A percentile compares a stretch with the other conserved stretches of the same genome.
Evolutionary conservation across 108 stramenopile genomes (phyloP).

Genomic region (Fragilariopsis cylindrus): DNA sequence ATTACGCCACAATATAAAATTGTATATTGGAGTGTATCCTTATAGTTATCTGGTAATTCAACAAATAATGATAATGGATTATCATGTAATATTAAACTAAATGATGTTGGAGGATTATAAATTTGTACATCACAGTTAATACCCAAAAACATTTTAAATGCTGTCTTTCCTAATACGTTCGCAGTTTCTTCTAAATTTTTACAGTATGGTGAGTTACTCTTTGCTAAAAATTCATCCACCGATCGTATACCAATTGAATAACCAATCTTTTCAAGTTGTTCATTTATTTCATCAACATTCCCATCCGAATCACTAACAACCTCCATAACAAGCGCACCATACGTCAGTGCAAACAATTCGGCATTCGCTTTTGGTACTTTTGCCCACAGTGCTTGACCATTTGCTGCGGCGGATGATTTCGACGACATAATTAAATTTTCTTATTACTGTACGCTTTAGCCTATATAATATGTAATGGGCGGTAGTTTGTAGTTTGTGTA

Average conservation of each 20-base stretch:
- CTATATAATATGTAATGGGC: too few relatives aligned
- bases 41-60: constrained; percentile 74
- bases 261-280: constrained; percentile 92
- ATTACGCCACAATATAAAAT: constrained; percentile 93
- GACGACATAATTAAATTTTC: constrained; percentile 34
- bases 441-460: too few relatives aligned
- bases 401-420: constrained; percentile 52
- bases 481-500: too few relatives aligned
- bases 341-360: constrained; percentile 95
- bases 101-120: constrained; percentile 56
- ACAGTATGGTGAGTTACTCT: constrained; percentile 59
- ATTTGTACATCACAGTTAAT: constrained; percentile 80
- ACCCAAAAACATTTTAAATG: constrained; percentile 97
- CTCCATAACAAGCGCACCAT: constrained; percentile 94
- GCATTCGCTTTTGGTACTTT: constrained; percentile 91
- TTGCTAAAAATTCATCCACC: constrained; percentile 96
- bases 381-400: constrained; percentile 72
- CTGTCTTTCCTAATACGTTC: constrained; percentile 89
- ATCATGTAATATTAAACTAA: constrained; percentile 79
- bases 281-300: constrained; percentile 51
- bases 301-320: constrained; percentile 83
- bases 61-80: constrained; percentile 95
- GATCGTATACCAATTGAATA: constrained; percentile 93
- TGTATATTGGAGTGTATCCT: constrained; percentile 72
- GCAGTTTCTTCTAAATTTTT: constrained; percentile 80